Evolutionary conservation across 495 filamentous ascomycete species (phyloP), one percentile per base, ranked within the genome.

Genomic region (Aspergillus indologenus): DNA sequence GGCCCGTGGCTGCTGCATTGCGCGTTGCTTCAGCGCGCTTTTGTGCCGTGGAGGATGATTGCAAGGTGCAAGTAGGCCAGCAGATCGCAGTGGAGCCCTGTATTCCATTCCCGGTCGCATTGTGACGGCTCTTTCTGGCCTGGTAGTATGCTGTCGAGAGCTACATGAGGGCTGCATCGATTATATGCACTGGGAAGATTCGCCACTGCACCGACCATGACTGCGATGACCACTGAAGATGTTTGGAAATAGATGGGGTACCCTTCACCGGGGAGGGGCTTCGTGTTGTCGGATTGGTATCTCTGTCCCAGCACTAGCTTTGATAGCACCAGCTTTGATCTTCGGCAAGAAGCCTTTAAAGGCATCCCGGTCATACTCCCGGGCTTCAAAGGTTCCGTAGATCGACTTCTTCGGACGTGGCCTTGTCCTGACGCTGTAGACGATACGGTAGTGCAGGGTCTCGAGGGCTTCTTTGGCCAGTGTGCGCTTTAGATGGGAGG

Each of bases 381-480:
- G 21, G 3, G 71, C 69, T 11, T 61, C 57, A 3, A 64, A 65
- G 3, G 69, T 60, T 2, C 70, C 75, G 69, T 91, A 91, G 7
- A 85, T 67, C 12, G 71, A 76, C 34, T 75, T 78, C 66, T 79
- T 89, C 5, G 81, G 78, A 53, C 74, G 83, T 29, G 82, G 82
- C 65, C 82, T 83, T 11, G 87, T 87, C 43, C 91, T 76, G 11
- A 96, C 83, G 0, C 83, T 83, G 65, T 87, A 86, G 42, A 85
- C 65, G 47, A 96, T 78, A 51, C 91, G 81, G 51, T 90, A 85
- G 55, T 88, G 79, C 11, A 96, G 68, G 3, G 84, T 74, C 64
- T 94, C 87, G 6, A 96, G 75, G 21, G 79, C 80, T 46, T 83
- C 81, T 68, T 94, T 93, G 0, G 87, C 86, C 54, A 92, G 81